A percentile compares a stretch with the other conserved stretches of the same genome.
These are phyloP conservation scores for Ilex aquifolium DNA, from an alignment of 257 asterid genomes.

Conservation along the genomic window DNA sequence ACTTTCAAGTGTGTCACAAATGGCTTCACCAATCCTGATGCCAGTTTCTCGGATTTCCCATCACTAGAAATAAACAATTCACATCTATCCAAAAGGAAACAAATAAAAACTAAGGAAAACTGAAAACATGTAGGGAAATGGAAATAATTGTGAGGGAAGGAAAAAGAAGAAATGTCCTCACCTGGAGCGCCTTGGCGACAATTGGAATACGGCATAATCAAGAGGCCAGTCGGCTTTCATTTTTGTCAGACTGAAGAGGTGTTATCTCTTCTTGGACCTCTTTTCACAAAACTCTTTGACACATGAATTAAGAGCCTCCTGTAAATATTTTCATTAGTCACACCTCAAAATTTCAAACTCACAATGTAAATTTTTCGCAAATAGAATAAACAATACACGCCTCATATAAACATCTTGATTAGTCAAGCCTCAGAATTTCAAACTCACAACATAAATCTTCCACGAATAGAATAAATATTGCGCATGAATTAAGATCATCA, in stretches of 20 bases:
- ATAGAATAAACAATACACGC: conserved; percentile 1
- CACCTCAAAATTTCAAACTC: neutral
- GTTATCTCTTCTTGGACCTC: conserved; percentile 16
- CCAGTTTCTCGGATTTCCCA: conserved; percentile 77
- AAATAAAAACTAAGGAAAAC: neutral
- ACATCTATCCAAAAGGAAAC: conserved; percentile 49
- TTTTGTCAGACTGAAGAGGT: conserved; percentile 26
- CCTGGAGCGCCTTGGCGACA: conserved; percentile 80
- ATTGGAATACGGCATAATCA: conserved; percentile 86
- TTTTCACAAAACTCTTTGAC: conserved; percentile 19
- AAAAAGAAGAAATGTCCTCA: conserved; percentile 21
- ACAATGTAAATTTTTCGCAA: neutral
- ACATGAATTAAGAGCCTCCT: too few species aligned
- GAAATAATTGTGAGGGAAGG: neutral
- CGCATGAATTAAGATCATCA: too few species aligned
- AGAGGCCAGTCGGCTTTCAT: conserved; percentile 67
- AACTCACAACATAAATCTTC: too few species aligned
- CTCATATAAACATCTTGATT: conserved; percentile 1
- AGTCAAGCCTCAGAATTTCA: neutral
- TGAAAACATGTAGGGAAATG: neutral
- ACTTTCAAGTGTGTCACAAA: conserved; percentile 67
- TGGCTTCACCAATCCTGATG: conserved; percentile 89
- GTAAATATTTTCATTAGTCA: neutral
- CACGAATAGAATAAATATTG: neutral
- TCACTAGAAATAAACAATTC: conserved; percentile 75